phyloP scores from a whole-genome alignment of 345 rosid species.

The Citropsis articulata region DNA sequence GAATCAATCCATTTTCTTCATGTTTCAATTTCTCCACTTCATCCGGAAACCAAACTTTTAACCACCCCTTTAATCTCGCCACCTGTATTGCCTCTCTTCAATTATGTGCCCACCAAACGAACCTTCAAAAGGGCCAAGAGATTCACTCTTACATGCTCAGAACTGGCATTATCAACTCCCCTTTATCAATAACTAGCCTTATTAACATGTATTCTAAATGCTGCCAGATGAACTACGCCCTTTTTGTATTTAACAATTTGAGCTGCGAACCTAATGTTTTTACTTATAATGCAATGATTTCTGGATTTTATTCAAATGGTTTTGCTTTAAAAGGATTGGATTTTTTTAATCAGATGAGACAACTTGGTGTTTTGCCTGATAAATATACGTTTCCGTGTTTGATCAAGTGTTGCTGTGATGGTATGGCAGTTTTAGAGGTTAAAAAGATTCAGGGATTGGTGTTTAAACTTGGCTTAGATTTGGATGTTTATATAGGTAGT shows the following conservation, averaged over 20 bases:
- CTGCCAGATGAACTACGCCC: conserved; percentile 15
- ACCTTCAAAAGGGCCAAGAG: conserved; percentile 33
- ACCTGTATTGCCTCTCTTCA: conserved; percentile 52
- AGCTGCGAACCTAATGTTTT: conserved; percentile 38
- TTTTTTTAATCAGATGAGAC: conserved; percentile 43
- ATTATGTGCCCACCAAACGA: conserved; percentile 41
- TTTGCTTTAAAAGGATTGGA: conserved; percentile 36
- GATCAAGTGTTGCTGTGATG: conserved; percentile 49
- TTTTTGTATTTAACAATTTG: not conserved
- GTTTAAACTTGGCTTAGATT: not conserved
- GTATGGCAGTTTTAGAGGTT: conserved; percentile 39
- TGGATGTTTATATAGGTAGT: conserved; percentile 41
- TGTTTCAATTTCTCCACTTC: conserved; percentile 16
- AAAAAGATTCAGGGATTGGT: conserved; percentile 50
- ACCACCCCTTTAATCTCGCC: conserved; percentile 20
- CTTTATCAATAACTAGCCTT: conserved; percentile 52
- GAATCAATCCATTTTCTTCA: not conserved
- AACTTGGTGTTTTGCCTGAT: conserved; percentile 44
- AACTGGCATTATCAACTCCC: conserved; percentile 39
- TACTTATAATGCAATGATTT: conserved; percentile 48
- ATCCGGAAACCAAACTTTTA: not conserved
- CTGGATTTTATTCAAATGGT: conserved; percentile 49
- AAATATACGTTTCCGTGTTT: conserved; percentile 60
- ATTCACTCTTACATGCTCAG: conserved; percentile 48
- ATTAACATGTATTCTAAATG: conserved; percentile 67